Base-by-base conservation (phyloP, 176 grass and related monocot species). In the Bromus sterilis region DNA sequence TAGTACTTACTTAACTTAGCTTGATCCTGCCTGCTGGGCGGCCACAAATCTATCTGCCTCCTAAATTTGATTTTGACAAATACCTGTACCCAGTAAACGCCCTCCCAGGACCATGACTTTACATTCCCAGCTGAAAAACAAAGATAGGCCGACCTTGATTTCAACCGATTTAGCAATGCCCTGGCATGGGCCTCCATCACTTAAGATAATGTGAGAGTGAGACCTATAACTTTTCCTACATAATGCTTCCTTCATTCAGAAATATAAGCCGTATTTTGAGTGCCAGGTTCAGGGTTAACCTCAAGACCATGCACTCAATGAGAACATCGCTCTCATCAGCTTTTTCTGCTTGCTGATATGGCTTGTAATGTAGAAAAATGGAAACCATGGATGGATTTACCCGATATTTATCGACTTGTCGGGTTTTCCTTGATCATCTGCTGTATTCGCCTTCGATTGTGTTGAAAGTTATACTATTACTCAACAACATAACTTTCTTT, bases 61-160 rank as follows among this genome's bases (percentile, higher is more conserved):
- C 23, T 71, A 32, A 72, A 33, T 42, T 42, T 59, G 79, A 82
- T 71, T 59, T 59, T 71, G 87, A 84, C 87, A 76, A 30, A 30
- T 68, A 84, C 37, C 82, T 68, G 76, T 49, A 25, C 29, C 28
- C 40, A 79, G 51, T 80, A 60, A 76, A 84, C 82, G 23, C 81
- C 31, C 69, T 1, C 18, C 31, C 49, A 84, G 81, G 76, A 82
- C 68, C 66, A 37, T 68, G 86, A 60, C 49, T 49, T 69, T 24
- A 16, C n/a, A n/a, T n/a, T n/a, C 26, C 30, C 21, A 28, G 5
- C 29, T 31, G 36, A 1, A 82, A 82, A 82, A 60, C 37, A 37
- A 37, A 30, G 6, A 10, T 4, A 14, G 40, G 35, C 71, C 36
- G 2, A 43, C 51, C 36, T 71, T 72, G 51, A 71, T 16, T 10